Conservation (phyloP, 2,329 filamentous ascomycete species). For the Pestalotiopsis sp. region DNA sequence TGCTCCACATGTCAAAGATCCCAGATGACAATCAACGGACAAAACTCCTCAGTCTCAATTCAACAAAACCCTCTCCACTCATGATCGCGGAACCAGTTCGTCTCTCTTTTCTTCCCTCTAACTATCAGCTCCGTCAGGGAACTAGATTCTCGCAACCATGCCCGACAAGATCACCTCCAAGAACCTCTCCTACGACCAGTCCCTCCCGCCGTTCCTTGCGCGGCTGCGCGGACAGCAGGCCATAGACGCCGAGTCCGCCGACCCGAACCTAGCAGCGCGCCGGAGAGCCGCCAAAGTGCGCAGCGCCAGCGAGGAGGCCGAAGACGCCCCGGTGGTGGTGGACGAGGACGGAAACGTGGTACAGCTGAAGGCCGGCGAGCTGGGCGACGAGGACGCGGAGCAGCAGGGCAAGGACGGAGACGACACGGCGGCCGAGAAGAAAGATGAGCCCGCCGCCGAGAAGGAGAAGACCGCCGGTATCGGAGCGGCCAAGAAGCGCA, state of each 20-base stretch:
- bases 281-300: slow-evolving; percentile 56
- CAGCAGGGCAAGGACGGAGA: slow-evolving; percentile 32
- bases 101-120: neutral
- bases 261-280: slow-evolving; percentile 53
- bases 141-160: neutral
- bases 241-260: slow-evolving; percentile 51
- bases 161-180: slow-evolving; percentile 70
- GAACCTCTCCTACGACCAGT: slow-evolving; percentile 67
- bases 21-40: neutral
- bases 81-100: neutral
- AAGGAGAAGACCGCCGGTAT: slow-evolving; percentile 39
- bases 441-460: slow-evolving; percentile 16
- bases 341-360: slow-evolving; percentile 73
- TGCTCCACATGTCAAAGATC: neutral
- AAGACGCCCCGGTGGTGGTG: slow-evolving; percentile 76
- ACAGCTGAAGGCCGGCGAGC: slow-evolving; percentile 41
- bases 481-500: slow-evolving; percentile 56
- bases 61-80: neutral
- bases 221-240: slow-evolving; percentile 57
- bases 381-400: slow-evolving; percentile 31
- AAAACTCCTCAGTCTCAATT: neutral
- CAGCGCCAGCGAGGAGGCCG: slow-evolving; percentile 70
- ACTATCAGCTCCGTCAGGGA: neutral
- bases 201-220: slow-evolving; percentile 64
- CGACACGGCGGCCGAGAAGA: slow-evolving; percentile 21